These are phyloP conservation scores for Nakaseomyces nivariensis DNA, from an alignment of 1,139 yeast genomes.

Conservation along the genomic window DNA sequence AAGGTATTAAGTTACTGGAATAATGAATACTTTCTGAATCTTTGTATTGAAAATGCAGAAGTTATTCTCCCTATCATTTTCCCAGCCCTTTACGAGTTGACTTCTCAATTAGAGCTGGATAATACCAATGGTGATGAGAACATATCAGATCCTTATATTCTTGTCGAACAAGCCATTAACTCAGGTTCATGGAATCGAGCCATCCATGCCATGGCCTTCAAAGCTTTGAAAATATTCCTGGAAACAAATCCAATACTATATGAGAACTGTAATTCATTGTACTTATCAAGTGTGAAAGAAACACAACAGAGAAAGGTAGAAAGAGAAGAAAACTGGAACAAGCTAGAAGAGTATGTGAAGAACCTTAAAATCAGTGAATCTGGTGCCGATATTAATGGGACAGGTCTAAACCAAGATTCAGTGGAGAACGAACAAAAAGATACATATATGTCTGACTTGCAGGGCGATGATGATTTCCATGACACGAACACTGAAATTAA, in stretches of 20 bases:
- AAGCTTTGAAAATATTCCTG: conserved; percentile 85
- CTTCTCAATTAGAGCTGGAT: conserved; percentile 40
- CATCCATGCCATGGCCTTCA: conserved; percentile 81
- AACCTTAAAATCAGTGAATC: conserved; percentile 23
- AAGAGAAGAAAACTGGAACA: conserved; percentile 67
- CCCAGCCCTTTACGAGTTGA: conserved; percentile 79
- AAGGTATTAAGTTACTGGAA: conserved; percentile 92
- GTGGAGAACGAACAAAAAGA: not conserved
- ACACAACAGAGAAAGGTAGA: conserved; percentile 32
- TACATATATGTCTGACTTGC: conserved; percentile 2
- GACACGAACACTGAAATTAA: conserved; percentile 2
- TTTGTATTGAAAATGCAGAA: conserved; percentile 85
- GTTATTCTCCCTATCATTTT: conserved; percentile 87
- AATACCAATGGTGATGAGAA: conserved; percentile 31
- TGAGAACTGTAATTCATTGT: conserved; percentile 83
- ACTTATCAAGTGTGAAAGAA: conserved; percentile 38
- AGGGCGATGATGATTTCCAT: conserved; percentile 3
- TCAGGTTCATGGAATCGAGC: conserved; percentile 73
- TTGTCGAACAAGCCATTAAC: conserved; percentile 31
- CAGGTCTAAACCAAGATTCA: not conserved
- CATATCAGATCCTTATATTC: conserved; percentile 29
- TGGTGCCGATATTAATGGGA: not conserved
- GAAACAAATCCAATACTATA: conserved; percentile 86
- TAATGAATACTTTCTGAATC: conserved; percentile 82
- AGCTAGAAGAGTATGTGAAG: conserved; percentile 54